Evolutionary conservation across 495 filamentous ascomycete species (phyloP).

Genomic region (Hypoxylon trugodes): DNA sequence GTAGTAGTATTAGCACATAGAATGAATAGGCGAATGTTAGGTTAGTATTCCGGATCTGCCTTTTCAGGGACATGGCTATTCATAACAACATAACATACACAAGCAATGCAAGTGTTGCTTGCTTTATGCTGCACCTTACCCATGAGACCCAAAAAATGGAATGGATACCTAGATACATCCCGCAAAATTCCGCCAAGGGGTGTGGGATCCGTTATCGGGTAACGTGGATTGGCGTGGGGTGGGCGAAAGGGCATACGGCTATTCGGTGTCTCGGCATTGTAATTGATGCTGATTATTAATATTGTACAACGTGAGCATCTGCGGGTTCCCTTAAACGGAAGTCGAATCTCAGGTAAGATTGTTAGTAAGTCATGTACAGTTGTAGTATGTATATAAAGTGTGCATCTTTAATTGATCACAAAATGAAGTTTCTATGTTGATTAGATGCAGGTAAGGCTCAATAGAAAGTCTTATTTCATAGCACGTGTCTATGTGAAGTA

Average conservation of each 20-base stretch:
- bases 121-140: slow-evolving; percentile 21
- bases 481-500: not conserved
- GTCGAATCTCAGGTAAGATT: not conserved
- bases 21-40: too few species aligned
- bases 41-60: too few species aligned
- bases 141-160: slow-evolving; percentile 17
- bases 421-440: too few species aligned
- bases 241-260: not conserved
- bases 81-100: slow-evolving; percentile 2
- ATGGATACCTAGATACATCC: slow-evolving; percentile 27
- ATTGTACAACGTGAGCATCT: not conserved
- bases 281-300: not conserved
- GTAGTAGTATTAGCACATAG: not conserved
- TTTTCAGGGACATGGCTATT: slow-evolving; percentile 9
- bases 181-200: slow-evolving; percentile 25
- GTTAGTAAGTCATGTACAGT: not conserved
- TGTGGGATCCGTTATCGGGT: slow-evolving; percentile 34
- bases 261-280: slow-evolving; percentile 21
- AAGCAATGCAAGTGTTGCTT: slow-evolving; percentile 11
- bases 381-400: not conserved
- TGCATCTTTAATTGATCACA: too few species aligned
- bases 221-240: too few species aligned
- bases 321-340: slow-evolving; percentile 21
- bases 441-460: too few species aligned
- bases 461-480: too few species aligned